Evolutionary conservation across 805 yeast genomes (phyloP).

Genomic region (Candida nemodendra): DNA sequence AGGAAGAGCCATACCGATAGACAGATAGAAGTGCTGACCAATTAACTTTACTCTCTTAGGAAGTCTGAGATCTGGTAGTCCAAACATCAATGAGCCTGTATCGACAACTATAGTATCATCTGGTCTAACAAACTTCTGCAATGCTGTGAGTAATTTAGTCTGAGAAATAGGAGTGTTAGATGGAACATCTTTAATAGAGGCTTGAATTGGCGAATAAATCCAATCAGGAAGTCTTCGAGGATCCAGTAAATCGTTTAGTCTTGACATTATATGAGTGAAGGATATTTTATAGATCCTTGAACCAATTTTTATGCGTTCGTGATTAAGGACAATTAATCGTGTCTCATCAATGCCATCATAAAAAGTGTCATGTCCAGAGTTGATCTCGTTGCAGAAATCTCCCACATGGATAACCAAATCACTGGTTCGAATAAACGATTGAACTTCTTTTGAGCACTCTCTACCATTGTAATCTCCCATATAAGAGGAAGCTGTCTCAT

Average conservation of each 20-base stretch:
- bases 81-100: slow-evolving; percentile 82
- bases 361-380: slow-evolving; percentile 63
- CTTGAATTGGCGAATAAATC: slow-evolving; percentile 9
- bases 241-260: slow-evolving; percentile 40
- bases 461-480: slow-evolving; percentile 74
- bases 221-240: slow-evolving; percentile 5
- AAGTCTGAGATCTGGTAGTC: slow-evolving; percentile 62
- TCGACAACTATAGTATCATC: slow-evolving; percentile 77
- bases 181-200: slow-evolving; percentile 21
- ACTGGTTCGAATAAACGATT: slow-evolving; percentile 47
- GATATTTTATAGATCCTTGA: slow-evolving; percentile 40
- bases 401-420: slow-evolving; percentile 77
- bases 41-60: slow-evolving; percentile 51
- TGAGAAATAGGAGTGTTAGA: slow-evolving; percentile 45
- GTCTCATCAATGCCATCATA: slow-evolving; percentile 39
- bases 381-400: slow-evolving; percentile 61
- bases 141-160: slow-evolving; percentile 38
- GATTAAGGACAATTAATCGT: slow-evolving; percentile 49
- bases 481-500: slow-evolving; percentile 65
- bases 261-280: slow-evolving; percentile 50
- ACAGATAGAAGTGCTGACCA: slow-evolving; percentile 75
- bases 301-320: slow-evolving; percentile 51
- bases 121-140: slow-evolving; percentile 40
- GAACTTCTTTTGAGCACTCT: slow-evolving; percentile 48
- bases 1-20: slow-evolving; percentile 89